phyloP scores from a whole-genome alignment of 768 basidiomycete genomes.

The Trametes elegans region DNA sequence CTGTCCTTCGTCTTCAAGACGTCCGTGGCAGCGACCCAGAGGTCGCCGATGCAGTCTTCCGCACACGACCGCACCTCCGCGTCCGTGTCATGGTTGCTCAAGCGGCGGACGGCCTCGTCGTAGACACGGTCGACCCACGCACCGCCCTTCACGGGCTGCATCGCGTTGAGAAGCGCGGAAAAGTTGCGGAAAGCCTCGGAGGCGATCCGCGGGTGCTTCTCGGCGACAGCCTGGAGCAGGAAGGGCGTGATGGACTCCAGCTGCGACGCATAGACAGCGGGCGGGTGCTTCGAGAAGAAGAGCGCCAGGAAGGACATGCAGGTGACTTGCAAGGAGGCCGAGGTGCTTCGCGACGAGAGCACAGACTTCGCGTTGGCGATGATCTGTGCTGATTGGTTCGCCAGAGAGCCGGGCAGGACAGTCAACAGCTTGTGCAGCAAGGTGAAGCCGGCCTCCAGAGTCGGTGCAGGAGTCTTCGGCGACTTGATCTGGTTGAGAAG shows the following conservation, averaged over 20 bases:
- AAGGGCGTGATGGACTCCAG: slow-evolving; percentile 71
- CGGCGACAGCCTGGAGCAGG: slow-evolving; percentile 69
- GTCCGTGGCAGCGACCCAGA: slow-evolving; percentile 87
- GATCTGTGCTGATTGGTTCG: slow-evolving; percentile 63
- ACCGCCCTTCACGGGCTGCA: slow-evolving; percentile 62
- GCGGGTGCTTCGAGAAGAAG: slow-evolving; percentile 75
- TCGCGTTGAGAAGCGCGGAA: slow-evolving; percentile 73
- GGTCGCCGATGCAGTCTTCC: slow-evolving; percentile 78
- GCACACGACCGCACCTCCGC: slow-evolving; percentile 84
- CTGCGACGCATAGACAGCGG: slow-evolving; percentile 54
- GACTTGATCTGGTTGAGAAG: slow-evolving; percentile 84
- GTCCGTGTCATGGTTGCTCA: slow-evolving; percentile 84
- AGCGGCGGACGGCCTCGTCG: slow-evolving; percentile 63
- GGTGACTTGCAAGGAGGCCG: slow-evolving; percentile 79
- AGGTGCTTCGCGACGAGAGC: slow-evolving; percentile 69
- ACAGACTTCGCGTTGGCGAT: slow-evolving; percentile 62
- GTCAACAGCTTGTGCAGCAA: slow-evolving; percentile 72
- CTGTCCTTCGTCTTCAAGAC: slow-evolving; percentile 58
- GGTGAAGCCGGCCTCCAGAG: slow-evolving; percentile 83
- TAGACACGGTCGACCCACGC: slow-evolving; percentile 78
- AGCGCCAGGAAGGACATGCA: slow-evolving; percentile 82
- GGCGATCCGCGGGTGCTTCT: slow-evolving; percentile 86
- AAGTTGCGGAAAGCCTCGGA: slow-evolving; percentile 88
- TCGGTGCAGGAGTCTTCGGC: slow-evolving; percentile 70
- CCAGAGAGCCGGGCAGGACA: slow-evolving; percentile 82